Conservation (phyloP, 202 grass and related monocot genomes). For the Bolboschoenoplectus hybrid region DNA sequence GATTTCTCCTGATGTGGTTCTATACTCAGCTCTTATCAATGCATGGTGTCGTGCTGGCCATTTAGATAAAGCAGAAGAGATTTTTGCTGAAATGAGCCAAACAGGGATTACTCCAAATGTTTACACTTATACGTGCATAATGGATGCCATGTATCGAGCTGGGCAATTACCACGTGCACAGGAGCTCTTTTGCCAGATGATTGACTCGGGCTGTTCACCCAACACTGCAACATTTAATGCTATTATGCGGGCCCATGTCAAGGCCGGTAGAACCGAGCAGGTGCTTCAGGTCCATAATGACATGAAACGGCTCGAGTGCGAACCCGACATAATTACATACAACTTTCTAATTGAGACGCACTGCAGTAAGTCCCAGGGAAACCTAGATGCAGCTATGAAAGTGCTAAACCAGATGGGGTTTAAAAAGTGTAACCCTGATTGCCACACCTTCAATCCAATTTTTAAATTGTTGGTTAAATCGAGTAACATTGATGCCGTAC, state of each 20-base stretch:
- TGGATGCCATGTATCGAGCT: constrained; percentile 85
- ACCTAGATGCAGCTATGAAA: constrained; percentile 81
- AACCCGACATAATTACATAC: constrained; percentile 87
- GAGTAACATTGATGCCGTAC: constrained; percentile 58
- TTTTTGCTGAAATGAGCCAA: constrained; percentile 73
- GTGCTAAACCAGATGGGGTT: constrained; percentile 76
- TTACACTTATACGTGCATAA: constrained; percentile 88
- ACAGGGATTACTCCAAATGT: constrained; percentile 72
- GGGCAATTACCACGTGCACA: constrained; percentile 82
- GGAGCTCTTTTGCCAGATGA: constrained; percentile 87
- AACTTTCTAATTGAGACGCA: constrained; percentile 86
- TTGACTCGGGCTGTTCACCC: constrained; percentile 65
- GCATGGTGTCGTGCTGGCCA: constrained; percentile 71
- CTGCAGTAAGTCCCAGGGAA: constrained; percentile 74
- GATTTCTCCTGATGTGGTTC: constrained; percentile 69
- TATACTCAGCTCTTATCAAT: constrained; percentile 74
- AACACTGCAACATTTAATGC: constrained; percentile 81
- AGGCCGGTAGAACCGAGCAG: constrained; percentile 68
- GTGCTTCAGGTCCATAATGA: constrained; percentile 92
- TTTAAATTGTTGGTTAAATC: constrained; percentile 58
- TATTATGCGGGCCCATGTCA: constrained; percentile 76
- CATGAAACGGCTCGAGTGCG: constrained; percentile 77
- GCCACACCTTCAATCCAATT: constrained; percentile 84
- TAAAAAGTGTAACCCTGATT: constrained; percentile 67
- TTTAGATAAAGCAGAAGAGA: constrained; percentile 62